Evolutionary conservation across 495 filamentous ascomycete genomes (phyloP).

Genomic region (Penicillium cinerascens): DNA sequence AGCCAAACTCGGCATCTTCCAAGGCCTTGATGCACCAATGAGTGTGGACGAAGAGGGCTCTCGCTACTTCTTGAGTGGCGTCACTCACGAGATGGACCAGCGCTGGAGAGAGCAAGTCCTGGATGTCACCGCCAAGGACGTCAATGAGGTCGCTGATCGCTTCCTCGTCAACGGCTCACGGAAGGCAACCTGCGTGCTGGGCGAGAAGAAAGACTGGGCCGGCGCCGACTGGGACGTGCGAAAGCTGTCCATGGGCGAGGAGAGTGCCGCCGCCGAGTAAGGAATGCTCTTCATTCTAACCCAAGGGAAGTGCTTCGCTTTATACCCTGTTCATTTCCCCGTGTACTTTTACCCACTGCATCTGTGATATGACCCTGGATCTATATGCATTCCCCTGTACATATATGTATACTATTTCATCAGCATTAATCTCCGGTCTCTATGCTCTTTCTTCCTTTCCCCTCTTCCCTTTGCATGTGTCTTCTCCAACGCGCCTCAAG

Average conservation of each 20-base stretch:
- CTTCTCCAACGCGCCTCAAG: slow-evolving; percentile 19
- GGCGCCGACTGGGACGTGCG: slow-evolving; percentile 41
- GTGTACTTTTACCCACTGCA: slow-evolving; percentile 22
- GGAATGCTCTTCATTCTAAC: background rate
- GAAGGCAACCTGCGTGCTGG: slow-evolving; percentile 63
- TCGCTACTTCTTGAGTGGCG: slow-evolving; percentile 75
- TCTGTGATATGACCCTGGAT: slow-evolving; percentile 2
- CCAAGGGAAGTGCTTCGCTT: background rate
- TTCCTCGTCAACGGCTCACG: slow-evolving; percentile 70
- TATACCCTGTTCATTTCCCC: slow-evolving; percentile 1
- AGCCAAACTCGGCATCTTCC: slow-evolving; percentile 92
- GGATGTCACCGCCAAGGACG: slow-evolving; percentile 78
- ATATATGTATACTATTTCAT: slow-evolving; percentile 23
- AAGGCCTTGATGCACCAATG: slow-evolving; percentile 87
- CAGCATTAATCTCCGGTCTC: slow-evolving; percentile 13
- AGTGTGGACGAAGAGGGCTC: slow-evolving; percentile 87
- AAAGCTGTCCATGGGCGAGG: slow-evolving; percentile 40
- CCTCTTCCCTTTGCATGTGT: background rate
- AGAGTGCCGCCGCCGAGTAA: slow-evolving; percentile 21
- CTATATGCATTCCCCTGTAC: slow-evolving; percentile 21
- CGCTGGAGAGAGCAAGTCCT: slow-evolving; percentile 78
- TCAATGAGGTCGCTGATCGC: slow-evolving; percentile 74
- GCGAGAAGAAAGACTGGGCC: slow-evolving; percentile 79
- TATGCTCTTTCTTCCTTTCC: slow-evolving; percentile 1
- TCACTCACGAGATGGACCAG: slow-evolving; percentile 88